Evolutionary conservation across 257 asterid species (phyloP), one percentile per base, ranked within the genome.

Genomic region (Solanum okadae): DNA sequence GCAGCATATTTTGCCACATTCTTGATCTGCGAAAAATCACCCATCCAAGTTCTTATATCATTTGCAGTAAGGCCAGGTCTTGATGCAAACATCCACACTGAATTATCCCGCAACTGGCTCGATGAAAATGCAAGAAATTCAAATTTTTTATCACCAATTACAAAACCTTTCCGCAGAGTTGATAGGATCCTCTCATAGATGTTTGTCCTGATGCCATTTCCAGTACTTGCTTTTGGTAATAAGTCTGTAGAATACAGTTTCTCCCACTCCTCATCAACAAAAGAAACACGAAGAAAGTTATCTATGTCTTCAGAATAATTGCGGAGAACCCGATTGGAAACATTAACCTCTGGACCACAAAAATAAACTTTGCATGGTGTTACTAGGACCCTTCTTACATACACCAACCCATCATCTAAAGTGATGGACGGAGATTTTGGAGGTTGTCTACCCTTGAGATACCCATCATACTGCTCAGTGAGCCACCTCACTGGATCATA

Each of bases 81-180:
- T 22, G 98, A 89, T 56, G 99, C 95, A 93, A 96, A 95, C 99
- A 96, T 96, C 99, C 99, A 96, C 20, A 91, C 91, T 25, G 98
- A 95, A 87, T 95, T 95, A 5, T 96, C 99, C 70, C 96, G 90
- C 89, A 96, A 86, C 90, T 96, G 98, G 89, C 99, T 96, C 3
- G 98, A 95, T 23, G 98, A 96, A 89, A 95, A 97, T 9, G 99
- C 98, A 75, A 97, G 98, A 92, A 97, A 97, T 3, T 97, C 96
- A 31, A 96, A 96, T 77, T 75, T 93, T 90, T 93, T 93, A 82
- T 93, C 75, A 29, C 99, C 99, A 88, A 97, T 97, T 67, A 23
- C 84, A 29, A 97, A 92, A 27, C 99, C 99, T 6, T 91, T 90
- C 90, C 87, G 88, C 13, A 97, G 92, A 3, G 92, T 94, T n/a